Conservation (phyloP, 768 basidiomycete species). For the Auriscalpium vulgare region DNA sequence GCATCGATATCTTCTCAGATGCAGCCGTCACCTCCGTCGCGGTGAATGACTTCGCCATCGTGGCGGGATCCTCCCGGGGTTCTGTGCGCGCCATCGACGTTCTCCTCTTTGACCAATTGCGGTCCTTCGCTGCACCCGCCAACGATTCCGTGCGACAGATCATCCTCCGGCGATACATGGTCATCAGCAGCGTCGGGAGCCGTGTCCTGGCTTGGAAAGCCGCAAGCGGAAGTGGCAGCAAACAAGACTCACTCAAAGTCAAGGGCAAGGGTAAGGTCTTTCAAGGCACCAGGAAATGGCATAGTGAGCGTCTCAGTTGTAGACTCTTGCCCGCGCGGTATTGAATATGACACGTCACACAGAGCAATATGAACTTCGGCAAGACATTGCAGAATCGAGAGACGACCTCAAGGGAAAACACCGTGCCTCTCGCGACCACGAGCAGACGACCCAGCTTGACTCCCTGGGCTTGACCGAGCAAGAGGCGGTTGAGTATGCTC, state of each 20-base stretch:
- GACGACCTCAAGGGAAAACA: conserved; percentile 43
- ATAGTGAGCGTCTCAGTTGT: conserved; percentile 22
- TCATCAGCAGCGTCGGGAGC: conserved; percentile 55
- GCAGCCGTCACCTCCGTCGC: conserved; percentile 56
- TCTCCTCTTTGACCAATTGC: conserved; percentile 49
- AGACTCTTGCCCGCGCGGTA: too few relatives aligned
- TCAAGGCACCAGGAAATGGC: conserved; percentile 26
- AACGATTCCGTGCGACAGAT: conserved; percentile 44
- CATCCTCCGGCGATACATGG: conserved; percentile 42
- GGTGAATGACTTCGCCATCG: conserved; percentile 51
- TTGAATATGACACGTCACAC: background rate
- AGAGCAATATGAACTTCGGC: conserved; percentile 61
- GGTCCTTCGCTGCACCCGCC: conserved; percentile 42
- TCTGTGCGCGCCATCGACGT: conserved; percentile 56
- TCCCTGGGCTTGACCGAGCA: conserved; percentile 64
- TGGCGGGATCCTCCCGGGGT: conserved; percentile 60
- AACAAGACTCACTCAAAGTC: conserved; percentile 17
- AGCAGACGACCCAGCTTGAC: conserved; percentile 49
- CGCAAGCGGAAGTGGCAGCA: conserved; percentile 34
- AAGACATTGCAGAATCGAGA: conserved; percentile 54
- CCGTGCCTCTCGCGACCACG: conserved; percentile 39
- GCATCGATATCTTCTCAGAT: conserved; percentile 59
- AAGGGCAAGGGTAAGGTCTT: conserved; percentile 17
- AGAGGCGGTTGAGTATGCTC: conserved; percentile 70
- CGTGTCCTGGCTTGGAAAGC: conserved; percentile 64